A percentile compares a stretch with the other conserved stretches of the same genome.
These are phyloP conservation scores for Chrysoporthe puriensis DNA, from an alignment of 2,329 filamentous ascomycete genomes.

Conservation along the genomic window DNA sequence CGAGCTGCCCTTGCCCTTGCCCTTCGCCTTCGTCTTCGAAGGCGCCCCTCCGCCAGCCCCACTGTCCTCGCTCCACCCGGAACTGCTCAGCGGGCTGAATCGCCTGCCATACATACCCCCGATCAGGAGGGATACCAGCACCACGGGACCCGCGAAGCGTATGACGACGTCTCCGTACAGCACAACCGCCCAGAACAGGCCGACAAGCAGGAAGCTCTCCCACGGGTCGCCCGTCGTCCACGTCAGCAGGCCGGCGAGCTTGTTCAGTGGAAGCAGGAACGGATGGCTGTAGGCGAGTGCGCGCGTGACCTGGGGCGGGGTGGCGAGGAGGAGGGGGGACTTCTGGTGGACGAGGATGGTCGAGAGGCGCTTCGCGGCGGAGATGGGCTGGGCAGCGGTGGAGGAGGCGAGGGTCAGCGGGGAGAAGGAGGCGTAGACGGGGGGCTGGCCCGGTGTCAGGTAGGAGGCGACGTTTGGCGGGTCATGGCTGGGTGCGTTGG, in stretches of 20 bases:
- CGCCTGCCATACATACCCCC: constrained; percentile 89
- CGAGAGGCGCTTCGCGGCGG: constrained; percentile 75
- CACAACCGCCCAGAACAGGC: constrained; percentile 81
- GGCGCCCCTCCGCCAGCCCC: constrained; percentile 37
- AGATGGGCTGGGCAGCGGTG: constrained; percentile 61
- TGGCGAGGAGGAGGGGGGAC: constrained; percentile 88
- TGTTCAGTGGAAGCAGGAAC: constrained; percentile 87
- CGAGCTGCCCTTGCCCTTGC: constrained; percentile 16
- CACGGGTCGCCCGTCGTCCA: constrained; percentile 95
- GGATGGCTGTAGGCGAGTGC: constrained; percentile 95
- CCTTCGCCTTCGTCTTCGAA: constrained; percentile 30
- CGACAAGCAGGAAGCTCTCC: constrained; percentile 93
- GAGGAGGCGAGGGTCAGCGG: constrained; percentile 73
- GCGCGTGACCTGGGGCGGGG: constrained; percentile 90
- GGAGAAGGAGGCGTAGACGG: constrained; percentile 89
- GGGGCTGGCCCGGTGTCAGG: constrained; percentile 56
- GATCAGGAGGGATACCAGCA: constrained; percentile 79
- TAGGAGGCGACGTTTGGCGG: constrained; percentile 53
- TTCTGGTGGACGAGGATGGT: constrained; percentile 97
- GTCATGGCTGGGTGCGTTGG: background rate
- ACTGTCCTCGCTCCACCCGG: constrained; percentile 65
- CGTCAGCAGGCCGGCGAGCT: constrained; percentile 80
- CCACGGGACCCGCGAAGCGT: constrained; percentile 78
- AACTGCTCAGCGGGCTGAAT: constrained; percentile 89
- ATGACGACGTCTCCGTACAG: constrained; percentile 87